Base-by-base conservation (phyloP, 164 flowering plant species). In the Berberis vulgaris region DNA sequence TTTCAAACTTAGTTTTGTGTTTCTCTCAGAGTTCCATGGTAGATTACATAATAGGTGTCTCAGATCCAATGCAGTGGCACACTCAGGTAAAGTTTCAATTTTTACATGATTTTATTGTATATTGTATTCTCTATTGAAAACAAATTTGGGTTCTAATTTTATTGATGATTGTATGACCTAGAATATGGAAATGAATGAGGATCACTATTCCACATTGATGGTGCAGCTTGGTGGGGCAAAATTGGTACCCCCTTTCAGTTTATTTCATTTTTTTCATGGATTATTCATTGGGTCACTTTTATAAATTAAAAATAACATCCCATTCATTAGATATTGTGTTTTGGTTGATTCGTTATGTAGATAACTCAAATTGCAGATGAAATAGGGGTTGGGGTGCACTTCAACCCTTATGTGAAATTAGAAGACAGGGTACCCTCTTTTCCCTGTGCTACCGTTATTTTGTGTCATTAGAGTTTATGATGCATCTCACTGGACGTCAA, bases 371-470 rank as follows among this genome's bases (percentile, higher is more conserved):
- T 88, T 66, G 95, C 98, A 1, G 92, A 88, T 72, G 39, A 72
- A 41, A 78, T 94, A 61, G 98, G 98, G 45, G 95, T 88, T 8
- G 96, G 97, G 58, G 96, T 94, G 41, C 97, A 91, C 76, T 94
- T 91, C 78, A 94, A 94, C 69, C 97, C 98, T 7, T 94, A 73
- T 73, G 95, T 91, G 50, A 64, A 74, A 53, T 79, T 77, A 79
- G 72, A 83, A 54, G 79, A 81, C 69, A 84, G 73, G 92, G 97
- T 93, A 75, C 11, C 42, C 8, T 41, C 41, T 41, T 59, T 59
- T 8, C 11, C 7, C 13, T 12, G 43, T 40, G 12, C 39, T 39
- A 40, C 41, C 12, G 11, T 43, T 5, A 45, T 60, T 59, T 47
- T 59, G 10, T n/a, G 43, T 41, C 2, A 2, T 8, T 43, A 9